Conservation (phyloP, 164 flowering plant species). For the Buxus sempervirens region DNA sequence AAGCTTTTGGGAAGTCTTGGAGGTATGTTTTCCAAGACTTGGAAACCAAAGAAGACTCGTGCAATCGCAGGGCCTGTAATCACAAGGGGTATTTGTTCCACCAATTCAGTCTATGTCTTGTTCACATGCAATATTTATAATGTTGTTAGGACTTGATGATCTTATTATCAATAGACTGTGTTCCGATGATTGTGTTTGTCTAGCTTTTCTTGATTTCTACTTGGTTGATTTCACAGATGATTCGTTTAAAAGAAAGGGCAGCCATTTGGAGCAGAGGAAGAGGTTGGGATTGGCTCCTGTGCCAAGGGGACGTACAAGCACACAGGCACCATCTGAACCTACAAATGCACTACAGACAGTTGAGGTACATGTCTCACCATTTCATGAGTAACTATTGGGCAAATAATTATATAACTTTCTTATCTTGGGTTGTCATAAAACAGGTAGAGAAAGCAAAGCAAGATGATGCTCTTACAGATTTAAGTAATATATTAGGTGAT, state of each 20-base stretch:
- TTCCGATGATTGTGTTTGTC: neutral
- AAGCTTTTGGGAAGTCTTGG: slow-evolving; percentile 80
- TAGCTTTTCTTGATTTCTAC: neutral
- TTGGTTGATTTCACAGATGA: slow-evolving; percentile 42
- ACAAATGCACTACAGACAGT: slow-evolving; percentile 65
- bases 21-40: slow-evolving; percentile 82
- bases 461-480: slow-evolving; percentile 71
- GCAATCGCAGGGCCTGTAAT: slow-evolving; percentile 64
- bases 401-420: too few species aligned
- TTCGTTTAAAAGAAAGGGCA: slow-evolving; percentile 35
- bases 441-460: slow-evolving; percentile 76
- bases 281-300: slow-evolving; percentile 55
- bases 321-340: slow-evolving; percentile 51
- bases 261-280: slow-evolving; percentile 53
- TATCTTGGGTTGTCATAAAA: too few species aligned
- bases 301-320: slow-evolving; percentile 32
- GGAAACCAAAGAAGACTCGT: slow-evolving; percentile 87
- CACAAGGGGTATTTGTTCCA: slow-evolving; percentile 36
- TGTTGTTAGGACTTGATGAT: too few species aligned
- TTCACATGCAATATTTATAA: neutral
- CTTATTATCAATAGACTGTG: neutral
- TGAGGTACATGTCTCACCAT: slow-evolving; percentile 71
- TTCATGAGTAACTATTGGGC: neutral
- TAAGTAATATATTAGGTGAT: slow-evolving; percentile 70
- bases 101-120: neutral